Evolutionary conservation across 306 rosid species (phyloP), one percentile per base, ranked within the genome.

Genomic region (barrel medic (Medicago truncatula)): DNA sequence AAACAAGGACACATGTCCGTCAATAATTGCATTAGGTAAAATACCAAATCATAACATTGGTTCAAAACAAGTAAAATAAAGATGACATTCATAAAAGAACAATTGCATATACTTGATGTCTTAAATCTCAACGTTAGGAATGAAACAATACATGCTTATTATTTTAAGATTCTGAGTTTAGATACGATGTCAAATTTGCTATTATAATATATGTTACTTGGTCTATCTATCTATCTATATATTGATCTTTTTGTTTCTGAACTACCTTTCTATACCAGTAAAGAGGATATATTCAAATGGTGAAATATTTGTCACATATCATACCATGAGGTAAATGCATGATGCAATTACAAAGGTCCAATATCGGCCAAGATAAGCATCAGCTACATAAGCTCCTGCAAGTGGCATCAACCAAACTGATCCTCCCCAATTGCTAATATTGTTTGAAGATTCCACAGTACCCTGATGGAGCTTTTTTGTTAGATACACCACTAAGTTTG

Each of bases 351-450:
- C 65, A 73, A 89, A 93, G 78, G 97, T 91, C 84, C 84, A 72
- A 64, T 88, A 93, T 43, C 92, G 82, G 67, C 98, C 97, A 67
- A 93, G 83, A 70, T 62, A 38, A 14, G 97, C 77, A 70, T 91
- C 96, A 0, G 97, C 97, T 21, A 93, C 76, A 64, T 81, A 88
- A 73, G 97, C 96, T 9, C 96, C 92, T 1, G 73, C 70, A 44
- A 87, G 73, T 2, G 98, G 97, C 43, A 83, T 86, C 53, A 86
- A 52, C 96, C 97, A 88, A 41, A 88, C 88, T 0, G 93, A 43
- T 7, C 92, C 98, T 12, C 36, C 76, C 97, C 93, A 91, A 72
- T 88, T 89, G 73, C 92, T 91, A 54, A 93, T 92, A 49, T 87
- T 78, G 76, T 89, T 93, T 68, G 96, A 53, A 40, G 97, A 72